Percentiles rank a stretch among this genome's conserved stretches.
These are phyloP conservation scores for Artemisia tridentata DNA, from an alignment of 129 eudicot species.

Conservation along the genomic window DNA sequence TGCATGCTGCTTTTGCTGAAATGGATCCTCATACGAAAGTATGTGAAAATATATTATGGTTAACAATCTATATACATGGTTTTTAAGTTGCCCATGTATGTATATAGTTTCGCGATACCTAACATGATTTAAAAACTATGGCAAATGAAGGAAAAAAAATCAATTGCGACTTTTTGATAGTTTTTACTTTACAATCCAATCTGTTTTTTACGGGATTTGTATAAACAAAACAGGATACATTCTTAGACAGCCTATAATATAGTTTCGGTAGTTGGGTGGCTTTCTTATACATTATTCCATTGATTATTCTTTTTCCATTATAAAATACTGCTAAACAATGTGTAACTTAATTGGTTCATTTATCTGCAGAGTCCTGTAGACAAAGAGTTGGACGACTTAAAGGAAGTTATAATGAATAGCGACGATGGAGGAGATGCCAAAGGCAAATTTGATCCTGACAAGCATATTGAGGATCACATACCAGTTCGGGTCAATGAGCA, in stretches of 20 bases:
- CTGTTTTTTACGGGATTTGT: no score
- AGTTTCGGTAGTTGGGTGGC: no score
- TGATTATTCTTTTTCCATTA: background rate
- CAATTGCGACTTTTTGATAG: no score
- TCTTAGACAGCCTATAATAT: no score
- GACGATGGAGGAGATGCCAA: slow-evolving; percentile 35
- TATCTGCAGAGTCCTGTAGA: slow-evolving; percentile 39
- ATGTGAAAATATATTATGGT: slow-evolving; percentile 16
- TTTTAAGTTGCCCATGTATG: background rate
- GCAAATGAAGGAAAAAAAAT: no score
- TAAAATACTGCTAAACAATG: slow-evolving; percentile 4
- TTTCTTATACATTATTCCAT: no score
- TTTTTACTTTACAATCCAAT: no score
- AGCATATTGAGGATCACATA: slow-evolving; percentile 59
- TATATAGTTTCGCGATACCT: no score
- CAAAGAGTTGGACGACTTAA: slow-evolving; percentile 52
- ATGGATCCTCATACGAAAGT: slow-evolving; percentile 71
- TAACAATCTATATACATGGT: no score
- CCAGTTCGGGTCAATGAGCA: slow-evolving; percentile 83
- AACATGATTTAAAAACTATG: no score
- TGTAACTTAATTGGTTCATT: background rate
- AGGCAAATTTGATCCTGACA: slow-evolving; percentile 50
- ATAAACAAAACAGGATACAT: no score
- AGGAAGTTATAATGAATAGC: slow-evolving; percentile 52
- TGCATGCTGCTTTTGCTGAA: slow-evolving; percentile 81